Evolutionary conservation across 2,329 filamentous ascomycete species (phyloP), one percentile per base, ranked within the genome.

Genomic region (Beauveria sp.): DNA sequence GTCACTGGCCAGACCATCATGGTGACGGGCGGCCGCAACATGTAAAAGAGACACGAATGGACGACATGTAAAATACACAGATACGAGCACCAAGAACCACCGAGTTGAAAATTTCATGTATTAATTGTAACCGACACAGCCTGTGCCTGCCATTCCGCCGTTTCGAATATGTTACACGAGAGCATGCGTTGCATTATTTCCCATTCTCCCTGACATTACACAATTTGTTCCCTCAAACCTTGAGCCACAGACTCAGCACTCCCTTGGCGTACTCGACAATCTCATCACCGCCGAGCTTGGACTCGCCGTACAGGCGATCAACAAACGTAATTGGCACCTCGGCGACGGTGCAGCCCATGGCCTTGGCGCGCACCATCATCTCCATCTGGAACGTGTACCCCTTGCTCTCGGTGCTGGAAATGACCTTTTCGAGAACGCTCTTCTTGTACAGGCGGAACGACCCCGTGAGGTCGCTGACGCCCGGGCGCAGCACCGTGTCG

Each of bases 301-400:
- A 92, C 79, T 96, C 93, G 37, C 94, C 94, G 73, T 96, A 99
- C 52, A 99, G 76, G 61, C 94, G 86, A 75, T 99, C 96, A 46
- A 97, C 94, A 74, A 99, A 99, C 26, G 85, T 90, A 67, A 99
- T 99, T 14, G 94, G 94, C 63, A 96, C 93, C 81, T 99, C 94
- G 18, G 90, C 91, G 37, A 99, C 93, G 43, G 87, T 90, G 79
- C 85, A 96, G 1, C 94, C 93, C 90, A 97, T 92, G 18, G 89
- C 90, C 84, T 97, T 97, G 40, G 94, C 94, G 64, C 92, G 84
- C 9, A 97, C 93, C 88, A 97, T 97, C 86, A 99, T 89, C 82
- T 97, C 93, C 94, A 99, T 99, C 85, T 99, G 94, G 82, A 99
- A 99, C 46, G 90, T 93, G 75, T 97, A 99, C 3, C 94, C 94